Percentiles rank a stretch among this genome's conserved stretches.
Conservation (phyloP, 2,329 filamentous ascomycete species). For the Mollisiaceae sp. region DNA sequence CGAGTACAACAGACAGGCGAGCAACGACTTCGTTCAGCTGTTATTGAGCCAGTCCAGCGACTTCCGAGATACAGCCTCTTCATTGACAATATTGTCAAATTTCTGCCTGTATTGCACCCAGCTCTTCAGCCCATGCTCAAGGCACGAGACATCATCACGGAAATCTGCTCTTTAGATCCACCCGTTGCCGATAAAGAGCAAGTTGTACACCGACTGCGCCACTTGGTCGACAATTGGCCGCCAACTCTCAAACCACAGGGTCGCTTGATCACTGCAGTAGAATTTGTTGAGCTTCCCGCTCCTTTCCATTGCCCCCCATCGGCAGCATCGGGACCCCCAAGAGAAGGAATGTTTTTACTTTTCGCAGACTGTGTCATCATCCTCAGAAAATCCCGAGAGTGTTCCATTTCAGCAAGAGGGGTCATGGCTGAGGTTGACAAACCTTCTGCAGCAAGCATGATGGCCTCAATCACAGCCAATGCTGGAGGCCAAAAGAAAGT, state of each 20-base stretch:
- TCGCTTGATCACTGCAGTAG: conserved; percentile 79
- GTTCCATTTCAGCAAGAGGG: conserved; percentile 72
- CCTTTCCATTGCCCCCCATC: conserved; percentile 61
- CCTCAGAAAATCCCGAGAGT: conserved; percentile 70
- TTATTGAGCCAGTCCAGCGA: conserved; percentile 96
- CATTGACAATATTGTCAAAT: conserved; percentile 92
- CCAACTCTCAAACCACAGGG: conserved; percentile 72
- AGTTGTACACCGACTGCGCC: conserved; percentile 73
- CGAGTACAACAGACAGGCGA: conserved; percentile 84
- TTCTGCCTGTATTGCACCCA: conserved; percentile 83
- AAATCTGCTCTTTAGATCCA: conserved; percentile 93
- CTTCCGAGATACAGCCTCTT: conserved; percentile 93
- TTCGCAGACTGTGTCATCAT: conserved; percentile 84
- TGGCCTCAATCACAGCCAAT: conserved; percentile 67
- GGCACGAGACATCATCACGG: conserved; percentile 90
- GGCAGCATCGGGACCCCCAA: conserved; percentile 40
- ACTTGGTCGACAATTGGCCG: conserved; percentile 81
- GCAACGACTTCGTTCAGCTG: conserved; percentile 84
- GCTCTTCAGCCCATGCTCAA: conserved; percentile 83
- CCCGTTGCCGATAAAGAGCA: conserved; percentile 73
- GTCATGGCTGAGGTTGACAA: conserved; percentile 86
- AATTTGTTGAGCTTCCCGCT: conserved; percentile 76
- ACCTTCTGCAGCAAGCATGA: conserved; percentile 67
- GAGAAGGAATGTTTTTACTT: conserved; percentile 75
- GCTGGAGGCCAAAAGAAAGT: conserved; percentile 61